Evolutionary conservation across 805 yeast species (phyloP), one percentile per base, ranked within the genome.

Genomic region (Teunomyces aglyptinius): DNA sequence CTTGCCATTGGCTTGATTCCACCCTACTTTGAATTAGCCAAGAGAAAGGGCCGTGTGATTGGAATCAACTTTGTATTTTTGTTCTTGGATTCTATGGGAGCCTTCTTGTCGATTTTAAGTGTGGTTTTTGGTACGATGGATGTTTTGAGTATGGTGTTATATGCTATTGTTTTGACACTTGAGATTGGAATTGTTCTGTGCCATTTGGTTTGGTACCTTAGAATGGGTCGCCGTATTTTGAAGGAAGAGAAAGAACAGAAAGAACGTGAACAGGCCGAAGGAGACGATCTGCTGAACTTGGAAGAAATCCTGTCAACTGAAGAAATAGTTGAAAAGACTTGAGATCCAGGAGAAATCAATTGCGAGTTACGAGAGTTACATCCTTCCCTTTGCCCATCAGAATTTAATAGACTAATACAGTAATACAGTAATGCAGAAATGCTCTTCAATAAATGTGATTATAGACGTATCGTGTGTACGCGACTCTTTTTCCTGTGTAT

Each of bases 51-150:
- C 1, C 69, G 86, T 29, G 97, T 92, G 2, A 82, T 90, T 3
- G 98, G 98, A 0, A 85, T 92, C 58, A 90, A 90, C 61, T 90
- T 92, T 58, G 54, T 86, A 2, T 92, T 92, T 52, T 71, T 92
- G 48, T 57, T 75, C 4, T 67, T 91, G 68, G 97, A 92, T 62
- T 79, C 87, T 3, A 51, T 79, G 20, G 98, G 98, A 6, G 97
- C 97, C 0, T 67, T 72, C 35, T 81, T 89, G 53, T 86, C 95
- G 10, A 76, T 87, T 67, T 74, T 78, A 34, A 73, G 83, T 55
- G 75, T 72, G 11, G 63, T 69, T 1, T 74, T 84, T 32, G 94
- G 73, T 1, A 72, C 74, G 31, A 58, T 86, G 60, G 97, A 91
- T 62, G 63, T 81, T n/a, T 75, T 92, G 79, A 94, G 97, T 38